These are phyloP conservation scores for Eragrostis nindensis DNA, from an alignment of 176 grass and related monocot species.

Conservation along the genomic window DNA sequence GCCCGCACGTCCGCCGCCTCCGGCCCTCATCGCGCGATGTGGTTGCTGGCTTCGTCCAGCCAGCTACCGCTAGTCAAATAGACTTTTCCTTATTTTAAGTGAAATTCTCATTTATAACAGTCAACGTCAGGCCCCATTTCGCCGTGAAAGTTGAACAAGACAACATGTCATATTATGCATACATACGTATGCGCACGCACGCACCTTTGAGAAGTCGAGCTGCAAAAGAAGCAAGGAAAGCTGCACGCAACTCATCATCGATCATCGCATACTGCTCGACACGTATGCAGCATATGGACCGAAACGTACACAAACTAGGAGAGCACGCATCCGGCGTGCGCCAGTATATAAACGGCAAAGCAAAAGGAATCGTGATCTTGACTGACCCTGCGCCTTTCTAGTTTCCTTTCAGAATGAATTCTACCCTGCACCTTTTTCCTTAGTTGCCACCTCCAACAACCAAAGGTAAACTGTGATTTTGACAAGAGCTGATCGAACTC, in stretches of 20 bases:
- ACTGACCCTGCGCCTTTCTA: background rate
- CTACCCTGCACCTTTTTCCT: too few species aligned
- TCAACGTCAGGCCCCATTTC: background rate
- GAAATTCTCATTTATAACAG: too few species aligned
- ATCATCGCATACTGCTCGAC: background rate
- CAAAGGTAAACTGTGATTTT: too few species aligned
- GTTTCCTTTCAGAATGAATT: too few species aligned
- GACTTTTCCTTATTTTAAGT: too few species aligned
- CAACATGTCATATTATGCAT: background rate
- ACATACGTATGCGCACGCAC: background rate
- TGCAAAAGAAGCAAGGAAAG: background rate
- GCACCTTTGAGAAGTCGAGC: background rate
- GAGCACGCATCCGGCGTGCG: constrained; percentile 21
- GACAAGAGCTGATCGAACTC: too few species aligned
- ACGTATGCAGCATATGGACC: background rate
- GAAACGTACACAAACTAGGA: constrained; percentile 2
- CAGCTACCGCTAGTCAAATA: too few species aligned
- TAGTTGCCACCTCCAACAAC: background rate
- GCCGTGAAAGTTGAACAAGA: background rate
- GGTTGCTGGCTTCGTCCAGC: too few species aligned
- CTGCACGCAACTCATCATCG: constrained; percentile 16
- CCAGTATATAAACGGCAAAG: background rate
- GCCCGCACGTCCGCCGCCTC: too few species aligned
- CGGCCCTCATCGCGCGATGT: too few species aligned
- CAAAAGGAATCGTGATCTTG: background rate